A percentile compares a stretch with the other conserved stretches of the same genome.
Conservation (phyloP, 225 moss, liverwort and hornwort genomes). For the Polytrichum commune region DNA sequence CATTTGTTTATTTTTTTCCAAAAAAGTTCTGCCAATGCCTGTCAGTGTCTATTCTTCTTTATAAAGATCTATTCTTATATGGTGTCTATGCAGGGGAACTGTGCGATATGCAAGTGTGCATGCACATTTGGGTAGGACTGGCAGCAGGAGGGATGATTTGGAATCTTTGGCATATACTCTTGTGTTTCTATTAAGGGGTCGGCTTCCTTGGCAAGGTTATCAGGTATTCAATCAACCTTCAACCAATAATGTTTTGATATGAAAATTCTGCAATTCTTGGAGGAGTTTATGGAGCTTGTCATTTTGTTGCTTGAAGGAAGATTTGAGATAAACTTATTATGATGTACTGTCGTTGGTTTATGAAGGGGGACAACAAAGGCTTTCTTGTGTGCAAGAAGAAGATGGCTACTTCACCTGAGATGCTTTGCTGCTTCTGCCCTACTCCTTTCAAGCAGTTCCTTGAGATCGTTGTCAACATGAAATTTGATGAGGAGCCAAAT, state of each 20-base stretch:
- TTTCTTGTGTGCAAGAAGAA: conserved; percentile 99
- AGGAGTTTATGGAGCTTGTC: neutral
- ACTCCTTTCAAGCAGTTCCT: conserved; percentile 92
- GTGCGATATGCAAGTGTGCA: conserved; percentile 98
- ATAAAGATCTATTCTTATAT: neutral
- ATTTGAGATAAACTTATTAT: too few species aligned
- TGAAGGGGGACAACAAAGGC: conserved; percentile 95
- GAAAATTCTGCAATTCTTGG: neutral
- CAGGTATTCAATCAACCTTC: conserved; percentile 51
- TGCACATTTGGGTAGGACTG: conserved; percentile 95
- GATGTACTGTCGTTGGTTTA: neutral
- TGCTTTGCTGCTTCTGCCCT: conserved; percentile 99
- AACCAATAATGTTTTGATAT: neutral
- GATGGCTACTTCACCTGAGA: conserved; percentile 99
- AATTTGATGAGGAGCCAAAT: conserved; percentile 97
- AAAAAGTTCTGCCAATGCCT: too few species aligned
- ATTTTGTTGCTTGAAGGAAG: neutral
- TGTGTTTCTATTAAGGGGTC: conserved; percentile 90
- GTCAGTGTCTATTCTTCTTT: neutral
- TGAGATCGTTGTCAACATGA: conserved; percentile 99
- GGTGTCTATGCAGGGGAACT: conserved; percentile 59
- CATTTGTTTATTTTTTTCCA: neutral
- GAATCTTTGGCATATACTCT: conserved; percentile 95
- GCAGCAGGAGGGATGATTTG: conserved; percentile 97
- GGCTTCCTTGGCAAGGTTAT: conserved; percentile 98